Evolutionary conservation across 164 flowering plant species (phyloP), one percentile per base, ranked within the genome.

Genomic region (Santalum album): DNA sequence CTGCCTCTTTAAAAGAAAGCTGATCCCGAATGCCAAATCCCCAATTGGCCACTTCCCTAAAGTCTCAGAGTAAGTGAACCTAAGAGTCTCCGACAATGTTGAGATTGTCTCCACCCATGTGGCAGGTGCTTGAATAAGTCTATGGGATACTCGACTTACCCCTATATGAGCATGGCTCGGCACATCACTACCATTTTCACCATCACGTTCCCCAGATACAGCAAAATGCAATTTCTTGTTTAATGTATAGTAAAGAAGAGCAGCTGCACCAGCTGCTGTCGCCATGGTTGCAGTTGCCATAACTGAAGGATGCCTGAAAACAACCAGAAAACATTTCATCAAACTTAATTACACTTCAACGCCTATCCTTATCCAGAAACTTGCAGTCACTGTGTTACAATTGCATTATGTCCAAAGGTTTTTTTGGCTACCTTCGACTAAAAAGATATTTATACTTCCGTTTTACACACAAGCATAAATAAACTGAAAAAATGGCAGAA

Each of bases 21-120:
- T 91, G 40, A 91, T 88, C n/a, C 98, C 98, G 46, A 91, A 91
- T 35, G 98, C 95, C 69, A 91, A 67, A 52, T 91, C 98, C 1
- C 87, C 96, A 43, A 91, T 86, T 46, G 96, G 98, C 96, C 98
- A 91, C 68, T 91, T 88, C 16, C 95, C 98, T 14, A 91, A 57
- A n/a, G 98, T 88, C 63, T 91, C 98, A 38, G 96, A 74, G 57
- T 88, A 91, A 19, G 87, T 86, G 62, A 91, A 91, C 70, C 92
- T 69, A 20, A 91, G 67, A 29, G 96, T 88, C 72, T 91, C 98
- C 43, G 95, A 72, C 55, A 91, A 55, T 26, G 95, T 88, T 6
- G 73, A 54, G 23, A 91, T 75, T 48, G 86, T 59, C 66, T 91
- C 96, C 7, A 80, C 56, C 92, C 91, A 86, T 35, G 95, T 88